A percentile compares a stretch with the other conserved stretches of the same genome.
phyloP scores from a whole-genome alignment of 192 early-diverging fungal genomes.

The Chytriomyces sp. region DNA sequence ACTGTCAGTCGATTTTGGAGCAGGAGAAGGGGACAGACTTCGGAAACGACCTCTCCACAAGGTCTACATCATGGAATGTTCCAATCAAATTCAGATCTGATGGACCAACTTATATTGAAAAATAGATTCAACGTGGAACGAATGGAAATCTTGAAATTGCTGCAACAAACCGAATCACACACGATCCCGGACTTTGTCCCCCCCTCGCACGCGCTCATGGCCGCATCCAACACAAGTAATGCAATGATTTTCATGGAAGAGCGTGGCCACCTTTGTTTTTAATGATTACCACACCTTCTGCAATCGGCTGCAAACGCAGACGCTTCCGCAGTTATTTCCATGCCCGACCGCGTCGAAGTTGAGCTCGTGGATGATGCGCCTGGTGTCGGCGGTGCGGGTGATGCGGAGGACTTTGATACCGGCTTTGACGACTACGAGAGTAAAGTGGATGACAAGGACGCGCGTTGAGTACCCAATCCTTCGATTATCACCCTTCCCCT shows the following conservation, averaged over 20 bases:
- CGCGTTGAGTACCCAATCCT: too few relatives aligned
- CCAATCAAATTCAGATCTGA: not conserved
- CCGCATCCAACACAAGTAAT: too few relatives aligned
- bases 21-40: conserved; percentile 23
- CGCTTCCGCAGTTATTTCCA: not conserved
- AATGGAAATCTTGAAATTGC: conserved; percentile 40
- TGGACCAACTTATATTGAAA: too few relatives aligned
- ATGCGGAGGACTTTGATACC: not conserved
- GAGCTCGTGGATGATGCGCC: conserved; percentile 12
- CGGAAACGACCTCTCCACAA: conserved; percentile 23
- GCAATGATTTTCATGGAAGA: too few relatives aligned
- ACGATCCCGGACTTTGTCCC: conserved; percentile 43
- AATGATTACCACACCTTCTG: too few relatives aligned
- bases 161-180: conserved; percentile 38
- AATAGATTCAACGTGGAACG: conserved; percentile 50
- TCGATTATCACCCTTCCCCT: too few relatives aligned
- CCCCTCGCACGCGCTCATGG: not conserved
- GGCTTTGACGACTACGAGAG: not conserved
- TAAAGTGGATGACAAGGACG: not conserved
- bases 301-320: too few relatives aligned
- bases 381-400: not conserved
- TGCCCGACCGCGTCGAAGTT: not conserved
- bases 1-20: conserved; percentile 14
- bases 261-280: too few relatives aligned
- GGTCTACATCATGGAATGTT: conserved; percentile 17